Conservation (phyloP, 495 filamentous ascomycete genomes). For the Lophium mytilinum region DNA sequence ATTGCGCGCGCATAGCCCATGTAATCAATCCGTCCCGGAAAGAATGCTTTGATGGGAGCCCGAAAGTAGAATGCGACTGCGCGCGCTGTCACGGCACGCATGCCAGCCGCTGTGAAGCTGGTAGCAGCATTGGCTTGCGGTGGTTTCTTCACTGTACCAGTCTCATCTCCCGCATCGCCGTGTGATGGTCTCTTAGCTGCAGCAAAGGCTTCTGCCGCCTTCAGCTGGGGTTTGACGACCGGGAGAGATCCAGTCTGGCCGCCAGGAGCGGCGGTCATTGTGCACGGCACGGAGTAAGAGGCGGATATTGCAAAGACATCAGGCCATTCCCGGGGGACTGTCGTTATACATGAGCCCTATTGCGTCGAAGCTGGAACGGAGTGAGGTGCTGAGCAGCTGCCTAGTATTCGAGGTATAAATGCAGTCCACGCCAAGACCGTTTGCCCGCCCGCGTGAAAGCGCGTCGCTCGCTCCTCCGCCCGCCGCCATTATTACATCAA, state of each 20-base stretch:
- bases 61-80: constrained; percentile 82
- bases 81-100: constrained; percentile 71
- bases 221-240: neutral
- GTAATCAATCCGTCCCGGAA: constrained; percentile 77
- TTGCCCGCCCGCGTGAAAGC: neutral
- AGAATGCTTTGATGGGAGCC: constrained; percentile 82
- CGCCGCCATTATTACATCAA: neutral
- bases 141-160: constrained; percentile 10
- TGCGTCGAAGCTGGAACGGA: no score
- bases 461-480: neutral
- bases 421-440: neutral
- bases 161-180: constrained; percentile 53
- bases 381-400: neutral
- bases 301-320: neutral
- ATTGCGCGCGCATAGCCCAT: constrained; percentile 62
- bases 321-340: neutral
- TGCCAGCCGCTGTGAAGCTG: constrained; percentile 64
- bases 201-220: neutral
- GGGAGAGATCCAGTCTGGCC: neutral
- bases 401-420: neutral
- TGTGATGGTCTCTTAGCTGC: constrained; percentile 21
- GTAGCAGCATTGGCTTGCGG: constrained; percentile 62
- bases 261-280: constrained; percentile 2
- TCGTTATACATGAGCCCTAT: no score
- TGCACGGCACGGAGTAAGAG: neutral